phyloP scores from a whole-genome alignment of 345 rosid genomes.

The Psidium friedrichsthalianum region DNA sequence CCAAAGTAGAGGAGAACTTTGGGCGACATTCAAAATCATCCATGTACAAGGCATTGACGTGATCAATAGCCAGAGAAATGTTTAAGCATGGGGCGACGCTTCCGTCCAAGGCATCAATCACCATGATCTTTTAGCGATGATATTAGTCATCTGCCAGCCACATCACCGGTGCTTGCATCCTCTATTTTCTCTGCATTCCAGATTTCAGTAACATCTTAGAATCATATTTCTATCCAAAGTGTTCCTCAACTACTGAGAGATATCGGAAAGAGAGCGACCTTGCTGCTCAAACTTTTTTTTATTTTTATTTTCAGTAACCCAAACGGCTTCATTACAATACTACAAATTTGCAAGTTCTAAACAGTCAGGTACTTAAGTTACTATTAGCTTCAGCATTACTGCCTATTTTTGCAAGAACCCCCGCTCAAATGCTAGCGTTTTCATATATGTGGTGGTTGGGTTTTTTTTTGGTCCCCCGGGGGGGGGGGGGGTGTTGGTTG shows the following conservation, averaged over 20 bases:
- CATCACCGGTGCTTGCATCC: background rate
- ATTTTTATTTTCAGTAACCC: background rate
- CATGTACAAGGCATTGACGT: background rate
- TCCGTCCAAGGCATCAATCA: background rate
- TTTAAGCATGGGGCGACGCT: background rate
- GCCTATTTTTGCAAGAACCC: background rate
- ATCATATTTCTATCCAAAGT: background rate
- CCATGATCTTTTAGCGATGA: background rate
- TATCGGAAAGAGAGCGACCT: background rate
- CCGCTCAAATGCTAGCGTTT: background rate
- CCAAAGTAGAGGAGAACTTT: too few relatives aligned
- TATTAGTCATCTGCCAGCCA: background rate
- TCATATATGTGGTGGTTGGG: background rate
- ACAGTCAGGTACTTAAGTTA: background rate
- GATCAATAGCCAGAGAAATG: background rate
- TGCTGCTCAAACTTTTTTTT: background rate
- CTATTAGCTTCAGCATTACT: background rate
- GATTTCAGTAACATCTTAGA: background rate
- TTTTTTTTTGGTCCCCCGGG: too few relatives aligned
- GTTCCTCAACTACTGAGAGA: background rate
- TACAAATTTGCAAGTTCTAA: background rate
- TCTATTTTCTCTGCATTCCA: background rate
- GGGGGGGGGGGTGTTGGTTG: too few relatives aligned
- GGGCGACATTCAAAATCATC: too few relatives aligned
- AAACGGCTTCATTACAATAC: background rate